Evolutionary conservation across 108 stramenopile genomes (phyloP), one percentile per base, ranked within the genome.

Genomic region (Stephanodiscus minutulus): DNA sequence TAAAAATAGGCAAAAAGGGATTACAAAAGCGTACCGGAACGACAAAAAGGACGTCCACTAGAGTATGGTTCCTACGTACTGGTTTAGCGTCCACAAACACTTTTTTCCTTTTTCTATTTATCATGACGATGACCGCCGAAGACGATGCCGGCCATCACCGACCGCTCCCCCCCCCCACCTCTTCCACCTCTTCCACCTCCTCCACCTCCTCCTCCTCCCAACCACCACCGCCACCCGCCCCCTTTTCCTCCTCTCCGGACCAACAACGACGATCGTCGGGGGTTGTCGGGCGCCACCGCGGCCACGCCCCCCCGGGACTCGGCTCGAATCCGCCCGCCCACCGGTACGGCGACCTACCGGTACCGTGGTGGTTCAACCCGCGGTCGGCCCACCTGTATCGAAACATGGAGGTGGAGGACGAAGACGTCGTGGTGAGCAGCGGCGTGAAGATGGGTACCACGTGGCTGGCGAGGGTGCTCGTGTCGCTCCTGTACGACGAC

Each of bases 401-500:
- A 9, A 9, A 53, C 27, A 11, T 79, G 6, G 39, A 56, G 3
- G 24, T 74, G 0, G 0, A 24, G 1, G 17, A 44, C 9, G 28
- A 36, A 66, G 77, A 79, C 31, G 41, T 79, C 15, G 31, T 79
- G 18, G 22, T 79, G 5, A 54, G 62, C 36, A 68, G 66, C 25
- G 66, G 66, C 13, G 61, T 79, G 3, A 79, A 79, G 52, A 74
- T 74, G 77, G 77, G 77, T 2, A 79, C 77, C 5, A 79, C 77
- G 3, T 79, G 77, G 77, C 29, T 79, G 25, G 50, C 37, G 3
- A 58, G 58, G 22, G 49, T 73, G 22, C 59, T 74, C 36, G 49
- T 55, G 46, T 25, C 9, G 0, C 46, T 73, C 20, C 49, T 79
- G 1, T 21, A 69, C 31, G 77, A 69, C 41, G 47, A 47, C 35